phyloP scores from a whole-genome alignment of 1,284 basidiomycete species.

The Pseudozyma hubeiensis region DNA sequence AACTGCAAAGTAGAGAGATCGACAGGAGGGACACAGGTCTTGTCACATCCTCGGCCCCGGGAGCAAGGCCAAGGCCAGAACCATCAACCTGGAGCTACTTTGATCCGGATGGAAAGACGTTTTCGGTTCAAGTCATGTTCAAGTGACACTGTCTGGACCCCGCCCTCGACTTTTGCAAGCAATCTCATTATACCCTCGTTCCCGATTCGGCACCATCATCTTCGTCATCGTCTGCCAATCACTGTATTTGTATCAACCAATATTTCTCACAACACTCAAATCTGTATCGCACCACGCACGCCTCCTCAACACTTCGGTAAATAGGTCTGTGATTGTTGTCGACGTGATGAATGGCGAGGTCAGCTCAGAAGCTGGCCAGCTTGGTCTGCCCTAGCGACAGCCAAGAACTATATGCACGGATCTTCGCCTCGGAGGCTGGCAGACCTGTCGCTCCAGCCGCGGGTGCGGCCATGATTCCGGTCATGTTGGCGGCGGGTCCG shows the following conservation, averaged over 20 bases:
- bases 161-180: too few relatives aligned
- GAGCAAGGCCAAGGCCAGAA: conserved; percentile 48
- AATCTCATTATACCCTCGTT: conserved; percentile 11
- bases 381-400: conserved; percentile 46
- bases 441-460: conserved; percentile 1
- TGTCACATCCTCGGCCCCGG: conserved; percentile 40
- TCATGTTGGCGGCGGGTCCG: neutral
- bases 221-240: neutral
- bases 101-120: conserved; percentile 62
- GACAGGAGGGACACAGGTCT: conserved; percentile 72
- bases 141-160: conserved; percentile 10
- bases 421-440: conserved; percentile 42
- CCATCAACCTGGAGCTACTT: conserved; percentile 64
- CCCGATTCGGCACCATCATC: neutral
- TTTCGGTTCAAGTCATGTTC: conserved; percentile 63
- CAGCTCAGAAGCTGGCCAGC: conserved; percentile 31
- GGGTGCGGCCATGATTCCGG: neutral
- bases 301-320: neutral
- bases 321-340: neutral
- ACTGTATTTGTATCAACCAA: conserved; percentile 30
- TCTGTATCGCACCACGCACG: neutral
- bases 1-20: conserved; percentile 96
- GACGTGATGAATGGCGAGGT: neutral
- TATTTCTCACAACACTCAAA: conserved; percentile 6
- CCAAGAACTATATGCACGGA: conserved; percentile 51